Evolutionary conservation across 2,329 filamentous ascomycete species (phyloP), one percentile per base, ranked within the genome.

Genomic region (Aaosphaeria pasadenensis): DNA sequence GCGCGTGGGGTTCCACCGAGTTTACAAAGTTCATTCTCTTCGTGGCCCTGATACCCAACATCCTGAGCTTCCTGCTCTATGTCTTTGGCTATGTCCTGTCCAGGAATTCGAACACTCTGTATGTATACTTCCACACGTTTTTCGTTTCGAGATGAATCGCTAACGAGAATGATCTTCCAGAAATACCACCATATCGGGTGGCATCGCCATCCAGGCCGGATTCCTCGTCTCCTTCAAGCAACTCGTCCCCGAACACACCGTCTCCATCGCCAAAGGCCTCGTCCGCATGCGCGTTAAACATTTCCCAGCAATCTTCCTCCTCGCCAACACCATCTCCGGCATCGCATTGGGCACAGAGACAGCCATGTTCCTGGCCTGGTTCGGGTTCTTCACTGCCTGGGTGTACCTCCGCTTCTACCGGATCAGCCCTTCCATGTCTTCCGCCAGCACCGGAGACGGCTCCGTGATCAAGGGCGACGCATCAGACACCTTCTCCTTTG

Each of bases 141-240:
- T 24, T 3, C 17, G 3, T 24, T 24, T 24, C 17, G 17, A 24
- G 17, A 24, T 24, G 17, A 24, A 24, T 24, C 17, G 17, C 17
- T 24, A 24, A 24, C 17, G 17, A 24, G 17, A 24, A 24, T 24
- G 17, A 24, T 24, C 17, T 2, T 24, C 3, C 51, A 73, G 68
- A 11, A 51, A 73, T 42, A 91, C 88, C 41, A 86, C 88, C 54
- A 89, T 97, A 64, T 89, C 88, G 59, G 94, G 94, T 59, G 91
- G 91, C 47, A 86, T 96, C 54, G 85, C 91, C 11, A 78, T 96
- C 49, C 92, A 96, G 71, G 91, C 94, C 42, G 86, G 88, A 52
- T 97, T 97, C 75, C 87, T 99, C 52, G 89, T 97, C 61, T 89
- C 92, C 46, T 96, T 97, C 74, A 97, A 95, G 74, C 94, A 99